These are phyloP conservation scores for Clitopilus hobsonii DNA, from an alignment of 768 basidiomycete species.

Conservation along the genomic window DNA sequence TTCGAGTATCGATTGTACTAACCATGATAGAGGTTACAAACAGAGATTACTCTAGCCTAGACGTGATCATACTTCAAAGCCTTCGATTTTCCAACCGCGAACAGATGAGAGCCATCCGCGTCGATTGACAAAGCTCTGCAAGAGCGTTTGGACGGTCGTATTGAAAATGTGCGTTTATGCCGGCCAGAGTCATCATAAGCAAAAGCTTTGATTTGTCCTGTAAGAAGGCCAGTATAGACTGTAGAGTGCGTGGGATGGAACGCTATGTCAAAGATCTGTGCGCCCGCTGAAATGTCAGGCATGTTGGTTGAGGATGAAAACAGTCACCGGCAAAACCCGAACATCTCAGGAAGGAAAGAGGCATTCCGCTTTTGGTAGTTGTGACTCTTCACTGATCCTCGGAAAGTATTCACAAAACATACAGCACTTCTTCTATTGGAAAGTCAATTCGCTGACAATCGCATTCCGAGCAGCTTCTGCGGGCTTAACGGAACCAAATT, in stretches of 20 bases:
- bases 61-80: slow-evolving; percentile 60
- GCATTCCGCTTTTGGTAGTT: neutral
- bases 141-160: slow-evolving; percentile 78
- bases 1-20: slow-evolving; percentile 66
- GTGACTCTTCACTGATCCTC: slow-evolving; percentile 2
- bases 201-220: slow-evolving; percentile 81
- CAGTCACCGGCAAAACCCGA: slow-evolving; percentile 5
- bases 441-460: no score
- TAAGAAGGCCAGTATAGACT: slow-evolving; percentile 77
- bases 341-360: neutral
- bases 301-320: slow-evolving; percentile 18
- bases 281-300: slow-evolving; percentile 64
- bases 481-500: neutral
- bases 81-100: slow-evolving; percentile 79
- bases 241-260: slow-evolving; percentile 75
- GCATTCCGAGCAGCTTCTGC: no score
- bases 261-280: slow-evolving; percentile 84
- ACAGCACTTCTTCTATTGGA: no score
- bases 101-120: slow-evolving; percentile 65
- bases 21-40: slow-evolving; percentile 7
- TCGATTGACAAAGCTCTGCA: slow-evolving; percentile 71
- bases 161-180: slow-evolving; percentile 49
- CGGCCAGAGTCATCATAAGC: slow-evolving; percentile 69
- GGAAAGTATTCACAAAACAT: neutral
- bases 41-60: neutral